Percentiles rank a stretch among this genome's conserved stretches.
These are phyloP conservation scores for Diospyros kaki DNA, from an alignment of 148 eudicot genomes.

Conservation along the genomic window DNA sequence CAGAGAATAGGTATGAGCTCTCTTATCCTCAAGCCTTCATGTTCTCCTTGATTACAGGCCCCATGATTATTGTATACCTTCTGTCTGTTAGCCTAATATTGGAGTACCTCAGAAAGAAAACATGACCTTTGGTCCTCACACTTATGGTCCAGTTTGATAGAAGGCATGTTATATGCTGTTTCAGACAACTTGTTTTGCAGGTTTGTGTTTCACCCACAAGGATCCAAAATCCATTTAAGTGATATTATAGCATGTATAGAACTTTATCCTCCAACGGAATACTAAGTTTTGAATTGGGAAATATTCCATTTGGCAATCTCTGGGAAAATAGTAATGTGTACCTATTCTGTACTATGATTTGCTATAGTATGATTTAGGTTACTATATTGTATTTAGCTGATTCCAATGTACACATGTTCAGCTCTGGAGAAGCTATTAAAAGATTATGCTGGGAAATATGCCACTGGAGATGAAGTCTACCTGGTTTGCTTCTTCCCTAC, in stretches of 20 bases:
- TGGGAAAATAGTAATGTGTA: background rate
- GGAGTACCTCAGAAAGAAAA: background rate
- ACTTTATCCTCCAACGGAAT: background rate
- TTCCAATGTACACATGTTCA: slow-evolving; percentile 18
- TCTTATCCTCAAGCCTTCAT: too few species aligned
- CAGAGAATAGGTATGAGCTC: too few species aligned
- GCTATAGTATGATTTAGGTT: background rate
- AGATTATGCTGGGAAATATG: slow-evolving; percentile 71
- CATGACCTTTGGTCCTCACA: background rate
- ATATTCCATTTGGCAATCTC: background rate
- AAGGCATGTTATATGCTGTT: background rate
- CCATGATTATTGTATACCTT: too few species aligned
- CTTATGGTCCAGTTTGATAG: background rate
- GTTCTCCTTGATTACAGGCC: background rate
- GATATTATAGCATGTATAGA: background rate
- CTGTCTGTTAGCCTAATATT: background rate
- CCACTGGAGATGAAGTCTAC: slow-evolving; percentile 80
- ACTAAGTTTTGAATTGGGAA: background rate
- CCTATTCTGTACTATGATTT: background rate
- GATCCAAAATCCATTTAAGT: too few species aligned
- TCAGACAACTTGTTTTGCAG: background rate
- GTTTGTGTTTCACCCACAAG: background rate
- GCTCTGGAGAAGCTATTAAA: slow-evolving; percentile 71
- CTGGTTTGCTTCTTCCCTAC: slow-evolving; percentile 45
- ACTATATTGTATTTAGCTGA: background rate